Evolutionary conservation across 1,139 yeast species (phyloP).

Genomic region (Geotrichum restrictum): DNA sequence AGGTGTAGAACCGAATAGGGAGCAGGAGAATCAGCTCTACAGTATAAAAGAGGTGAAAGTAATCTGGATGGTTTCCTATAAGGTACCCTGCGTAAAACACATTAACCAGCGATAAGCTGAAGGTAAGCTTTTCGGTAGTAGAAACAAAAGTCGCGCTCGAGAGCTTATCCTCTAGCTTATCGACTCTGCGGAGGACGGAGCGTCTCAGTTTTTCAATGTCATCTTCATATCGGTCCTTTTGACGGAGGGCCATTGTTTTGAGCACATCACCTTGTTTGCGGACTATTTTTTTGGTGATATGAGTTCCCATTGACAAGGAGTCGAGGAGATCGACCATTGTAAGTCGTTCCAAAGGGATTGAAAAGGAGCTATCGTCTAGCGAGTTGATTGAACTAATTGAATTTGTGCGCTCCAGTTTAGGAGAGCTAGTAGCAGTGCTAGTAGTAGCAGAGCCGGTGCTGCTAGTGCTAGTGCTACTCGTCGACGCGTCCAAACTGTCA

Average conservation of each 20-base stretch:
- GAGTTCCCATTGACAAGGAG: constrained; percentile 36
- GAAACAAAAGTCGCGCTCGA: constrained; percentile 42
- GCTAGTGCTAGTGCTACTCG: too few relatives aligned
- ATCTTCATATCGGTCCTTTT: constrained; percentile 26
- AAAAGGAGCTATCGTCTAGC: constrained; percentile 1
- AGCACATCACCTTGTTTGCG: constrained; percentile 32
- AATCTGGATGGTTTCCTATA: constrained; percentile 72
- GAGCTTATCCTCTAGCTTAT: constrained; percentile 56
- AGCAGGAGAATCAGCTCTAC: constrained; percentile 56
- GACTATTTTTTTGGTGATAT: constrained; percentile 33
- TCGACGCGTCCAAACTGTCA: too few relatives aligned
- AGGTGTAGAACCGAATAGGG: constrained; percentile 83
- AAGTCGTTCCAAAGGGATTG: constrained; percentile 31
- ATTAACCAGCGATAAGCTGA: constrained; percentile 65
- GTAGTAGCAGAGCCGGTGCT: too few relatives aligned
- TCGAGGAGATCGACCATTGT: constrained; percentile 38
- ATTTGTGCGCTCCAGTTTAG: background rate
- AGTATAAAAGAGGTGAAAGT: constrained; percentile 75
- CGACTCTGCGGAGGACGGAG: constrained; percentile 42
- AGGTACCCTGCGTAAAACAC: constrained; percentile 71
- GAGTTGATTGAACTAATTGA: constrained; percentile 3
- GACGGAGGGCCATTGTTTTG: constrained; percentile 15
- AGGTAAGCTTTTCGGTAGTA: constrained; percentile 74
- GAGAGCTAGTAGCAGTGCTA: background rate
- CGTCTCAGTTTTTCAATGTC: constrained; percentile 37